A percentile compares a stretch with the other conserved stretches of the same genome.
Evolutionary conservation across 2,329 filamentous ascomycete species (phyloP).

Genomic region (Fusarium proliferatum): DNA sequence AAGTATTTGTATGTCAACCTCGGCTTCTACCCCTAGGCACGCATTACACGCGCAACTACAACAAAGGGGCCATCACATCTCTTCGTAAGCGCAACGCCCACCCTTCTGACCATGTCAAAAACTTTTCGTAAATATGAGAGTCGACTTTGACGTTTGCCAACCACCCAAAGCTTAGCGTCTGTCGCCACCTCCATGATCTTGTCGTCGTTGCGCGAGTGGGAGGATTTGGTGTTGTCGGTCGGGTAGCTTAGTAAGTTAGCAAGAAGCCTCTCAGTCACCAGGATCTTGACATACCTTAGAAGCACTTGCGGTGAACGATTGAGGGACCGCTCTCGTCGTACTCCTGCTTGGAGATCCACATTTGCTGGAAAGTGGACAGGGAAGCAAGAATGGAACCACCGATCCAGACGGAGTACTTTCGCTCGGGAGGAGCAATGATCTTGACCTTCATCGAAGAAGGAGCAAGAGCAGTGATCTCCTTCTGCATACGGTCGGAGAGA

Average conservation of each 20-base stretch:
- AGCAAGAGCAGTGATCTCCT: conserved; percentile 99
- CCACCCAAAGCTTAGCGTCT: conserved; percentile 57
- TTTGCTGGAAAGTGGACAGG: conserved; percentile 99
- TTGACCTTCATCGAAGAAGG: conserved; percentile 99
- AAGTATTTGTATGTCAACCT: conserved; percentile 68
- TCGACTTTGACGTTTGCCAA: conserved; percentile 61
- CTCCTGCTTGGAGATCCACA: conserved; percentile 99
- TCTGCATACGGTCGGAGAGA: conserved; percentile 99
- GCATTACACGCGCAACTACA: conserved; percentile 62
- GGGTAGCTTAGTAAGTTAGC: conserved; percentile 47
- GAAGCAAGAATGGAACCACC: conserved; percentile 99
- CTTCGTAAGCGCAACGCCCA: conserved; percentile 61
- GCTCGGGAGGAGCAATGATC: conserved; percentile 99
- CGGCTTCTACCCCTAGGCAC: conserved; percentile 63
- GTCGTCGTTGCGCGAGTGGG: conserved; percentile 51
- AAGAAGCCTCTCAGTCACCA: neutral
- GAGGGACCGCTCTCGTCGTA: conserved; percentile 99
- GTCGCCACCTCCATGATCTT: conserved; percentile 59
- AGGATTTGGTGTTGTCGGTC: conserved; percentile 49
- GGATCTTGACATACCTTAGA: conserved; percentile 77
- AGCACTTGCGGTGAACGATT: conserved; percentile 99
- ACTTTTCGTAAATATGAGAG: conserved; percentile 69
- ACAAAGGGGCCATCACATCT: conserved; percentile 61
- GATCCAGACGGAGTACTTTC: conserved; percentile 99
- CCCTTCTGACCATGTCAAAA: conserved; percentile 66